Conservation (phyloP, 306 rosid genomes). For the Adenanthera pavonina region DNA sequence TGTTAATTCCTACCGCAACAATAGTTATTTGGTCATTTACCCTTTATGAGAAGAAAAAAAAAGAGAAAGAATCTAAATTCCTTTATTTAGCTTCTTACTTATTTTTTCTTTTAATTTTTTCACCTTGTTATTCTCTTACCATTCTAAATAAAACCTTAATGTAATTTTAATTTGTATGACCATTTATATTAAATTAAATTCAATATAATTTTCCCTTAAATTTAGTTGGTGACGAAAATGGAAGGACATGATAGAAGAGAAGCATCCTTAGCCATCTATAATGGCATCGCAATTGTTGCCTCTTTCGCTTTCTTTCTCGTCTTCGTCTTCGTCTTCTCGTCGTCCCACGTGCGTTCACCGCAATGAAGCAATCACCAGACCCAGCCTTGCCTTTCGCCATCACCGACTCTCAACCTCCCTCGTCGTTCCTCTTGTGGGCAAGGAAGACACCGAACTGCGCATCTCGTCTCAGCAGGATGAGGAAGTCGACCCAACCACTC, state of each 20-base stretch:
- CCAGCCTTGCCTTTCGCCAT: conserved; percentile 23
- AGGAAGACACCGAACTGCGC: conserved; percentile 45
- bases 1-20: too few relatives aligned
- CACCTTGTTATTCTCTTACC: too few relatives aligned
- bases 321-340: neutral
- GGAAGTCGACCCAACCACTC: conserved; percentile 47
- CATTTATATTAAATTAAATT: too few relatives aligned
- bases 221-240: neutral
- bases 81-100: too few relatives aligned
- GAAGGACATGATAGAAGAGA: conserved; percentile 30
- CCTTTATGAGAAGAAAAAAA: too few relatives aligned
- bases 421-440: conserved; percentile 39
- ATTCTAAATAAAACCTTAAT: too few relatives aligned
- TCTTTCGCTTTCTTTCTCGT: conserved; percentile 29
- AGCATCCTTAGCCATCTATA: conserved; percentile 1
- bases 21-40: too few relatives aligned
- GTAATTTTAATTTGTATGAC: too few relatives aligned
- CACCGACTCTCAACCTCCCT: conserved; percentile 31
- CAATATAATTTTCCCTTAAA: too few relatives aligned
- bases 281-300: conserved; percentile 49
- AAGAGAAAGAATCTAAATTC: too few relatives aligned
- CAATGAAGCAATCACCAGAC: conserved; percentile 22
- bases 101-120: too few relatives aligned
- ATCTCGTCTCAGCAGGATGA: conserved; percentile 45
- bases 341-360: conserved; percentile 31